These are phyloP conservation scores for Apiospora malaysiana DNA, from an alignment of 2,329 filamentous ascomycete species.

Conservation along the genomic window DNA sequence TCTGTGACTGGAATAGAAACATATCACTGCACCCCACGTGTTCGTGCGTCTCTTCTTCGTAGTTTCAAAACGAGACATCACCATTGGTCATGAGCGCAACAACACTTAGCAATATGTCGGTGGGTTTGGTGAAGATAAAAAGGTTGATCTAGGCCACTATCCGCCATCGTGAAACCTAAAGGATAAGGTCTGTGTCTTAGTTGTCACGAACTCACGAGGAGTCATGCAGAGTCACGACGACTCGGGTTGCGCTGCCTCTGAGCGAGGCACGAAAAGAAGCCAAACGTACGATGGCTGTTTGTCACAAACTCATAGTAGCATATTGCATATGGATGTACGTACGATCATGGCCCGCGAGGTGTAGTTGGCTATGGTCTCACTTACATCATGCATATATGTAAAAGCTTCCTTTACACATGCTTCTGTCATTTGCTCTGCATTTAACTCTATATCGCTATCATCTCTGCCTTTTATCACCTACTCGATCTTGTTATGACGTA, in stretches of 20 bases:
- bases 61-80: not conserved
- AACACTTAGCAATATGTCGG: too few species aligned
- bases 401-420: too few species aligned
- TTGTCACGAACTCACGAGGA: not conserved
- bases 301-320: not conserved
- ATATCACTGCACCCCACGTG: not conserved
- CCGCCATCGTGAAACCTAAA: not conserved
- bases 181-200: not conserved
- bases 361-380: not conserved
- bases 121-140: not conserved
- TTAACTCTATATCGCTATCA: too few species aligned
- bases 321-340: not conserved
- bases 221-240: not conserved
- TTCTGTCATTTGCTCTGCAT: too few species aligned
- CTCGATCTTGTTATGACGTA: too few species aligned
- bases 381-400: too few species aligned
- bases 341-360: not conserved
- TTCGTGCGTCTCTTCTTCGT: not conserved
- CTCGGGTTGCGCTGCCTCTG: not conserved
- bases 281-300: not conserved
- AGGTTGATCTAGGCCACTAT: not conserved
- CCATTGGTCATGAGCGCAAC: not conserved
- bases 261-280: not conserved
- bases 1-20: not conserved
- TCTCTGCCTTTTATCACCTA: too few species aligned